Evolutionary conservation across 768 basidiomycete species (phyloP), one percentile per base, ranked within the genome.

Genomic region (Lentinula sp.): DNA sequence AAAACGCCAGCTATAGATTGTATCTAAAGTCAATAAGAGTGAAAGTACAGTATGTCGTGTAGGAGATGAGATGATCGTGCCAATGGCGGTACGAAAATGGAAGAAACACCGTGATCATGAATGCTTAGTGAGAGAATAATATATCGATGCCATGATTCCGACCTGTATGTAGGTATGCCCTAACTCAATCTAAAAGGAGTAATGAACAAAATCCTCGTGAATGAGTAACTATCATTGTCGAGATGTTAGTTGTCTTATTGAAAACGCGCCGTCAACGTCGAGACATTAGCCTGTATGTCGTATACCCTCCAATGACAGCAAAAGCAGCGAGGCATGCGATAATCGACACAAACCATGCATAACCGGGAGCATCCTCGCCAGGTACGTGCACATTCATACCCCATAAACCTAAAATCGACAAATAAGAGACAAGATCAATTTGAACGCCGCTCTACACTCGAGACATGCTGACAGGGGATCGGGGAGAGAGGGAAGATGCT

Each of bases 311-410:
- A 32, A 95, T 71, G 56, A 90, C 63, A 8, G 93, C 96, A 71
- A 98, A 91, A 0, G 85, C 86, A 1, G 85, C 84, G 0, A 98
- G 81, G 37, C 78, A 81, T 0, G 86, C 91, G 13, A 98, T 86
- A 65, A 98, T 97, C 15, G 89, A 85, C 42, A 83, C 75, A 71
- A 98, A 98, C 94, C 93, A 95, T 53, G 20, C 42, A 64, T 70
- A 55, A 43, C 84, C 86, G 12, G 60, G 13, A 9, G 82, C 72
- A 55, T 83, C 85, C 69, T 97, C 81, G 0, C 95, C 95, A 0
- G 97, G 97, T 1, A 99, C 97, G 65, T 91, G 90, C 0, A 98
- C 95, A 77, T 98, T 99, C 96, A 98, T 98, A 12, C 96, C 95
- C 95, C 94, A 96, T 13, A 97, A 75, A 81, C 92, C 88, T 87